Conservation (phyloP, 371 early-diverging fungal genomes). For the Mortierella sp. region DNA sequence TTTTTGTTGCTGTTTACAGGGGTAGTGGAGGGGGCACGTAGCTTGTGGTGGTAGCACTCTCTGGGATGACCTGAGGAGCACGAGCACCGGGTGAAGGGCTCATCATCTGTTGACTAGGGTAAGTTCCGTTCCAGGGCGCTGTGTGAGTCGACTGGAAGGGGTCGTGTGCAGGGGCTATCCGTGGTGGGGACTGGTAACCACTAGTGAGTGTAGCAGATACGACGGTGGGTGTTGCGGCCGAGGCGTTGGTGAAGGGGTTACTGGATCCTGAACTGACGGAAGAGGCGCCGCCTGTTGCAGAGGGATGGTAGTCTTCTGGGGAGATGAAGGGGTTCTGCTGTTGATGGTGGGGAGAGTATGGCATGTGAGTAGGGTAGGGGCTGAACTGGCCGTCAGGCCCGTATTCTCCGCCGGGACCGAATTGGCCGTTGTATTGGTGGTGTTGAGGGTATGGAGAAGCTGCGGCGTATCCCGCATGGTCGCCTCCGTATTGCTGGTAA, state of each 20-base stretch:
- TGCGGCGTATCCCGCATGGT: not conserved
- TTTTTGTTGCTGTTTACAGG: conserved; percentile 5
- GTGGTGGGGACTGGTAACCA: conserved; percentile 17
- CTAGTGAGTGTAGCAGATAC: not conserved
- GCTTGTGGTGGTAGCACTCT: conserved; percentile 6
- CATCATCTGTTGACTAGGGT: conserved; percentile 3
- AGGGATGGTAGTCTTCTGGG: conserved; percentile 26
- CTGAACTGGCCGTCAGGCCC: not conserved
- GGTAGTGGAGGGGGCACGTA: conserved; percentile 35
- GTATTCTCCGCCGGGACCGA: not conserved
- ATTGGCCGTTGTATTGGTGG: not conserved
- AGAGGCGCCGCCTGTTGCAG: not conserved
- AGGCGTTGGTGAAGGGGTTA: conserved; percentile 27
- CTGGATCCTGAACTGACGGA: conserved; percentile 5
- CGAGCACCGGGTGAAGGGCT: conserved; percentile 37
- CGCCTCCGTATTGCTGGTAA: conserved; percentile 15
- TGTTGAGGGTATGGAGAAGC: conserved; percentile 1
- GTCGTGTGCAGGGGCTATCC: conserved; percentile 6
- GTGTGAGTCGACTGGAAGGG: conserved; percentile 24
- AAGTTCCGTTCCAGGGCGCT: not conserved
- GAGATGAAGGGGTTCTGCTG: conserved; percentile 32
- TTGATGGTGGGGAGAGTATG: conserved; percentile 3
- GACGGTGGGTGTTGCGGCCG: not conserved
- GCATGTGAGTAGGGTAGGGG: conserved; percentile 5
- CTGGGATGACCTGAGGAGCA: conserved; percentile 40